Evolutionary conservation across 352 stramenopile species (phyloP).

Genomic region (Plasmopara viticola): DNA sequence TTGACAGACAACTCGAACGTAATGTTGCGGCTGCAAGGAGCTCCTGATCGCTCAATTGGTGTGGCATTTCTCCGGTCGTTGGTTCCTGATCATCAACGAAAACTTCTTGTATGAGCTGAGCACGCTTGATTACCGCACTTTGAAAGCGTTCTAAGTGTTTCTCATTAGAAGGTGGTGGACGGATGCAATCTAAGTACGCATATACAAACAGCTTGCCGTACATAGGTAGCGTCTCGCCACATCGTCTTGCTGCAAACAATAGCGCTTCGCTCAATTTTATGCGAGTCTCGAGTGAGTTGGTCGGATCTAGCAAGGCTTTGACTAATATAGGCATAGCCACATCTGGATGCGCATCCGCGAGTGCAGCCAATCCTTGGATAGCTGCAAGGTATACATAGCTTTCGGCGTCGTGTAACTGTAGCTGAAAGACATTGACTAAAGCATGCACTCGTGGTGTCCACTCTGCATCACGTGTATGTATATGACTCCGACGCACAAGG

Average conservation of each 20-base stretch:
- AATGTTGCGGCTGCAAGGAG: constrained; percentile 50
- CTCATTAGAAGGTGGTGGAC: constrained; percentile 21
- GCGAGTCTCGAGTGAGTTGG: constrained; percentile 48
- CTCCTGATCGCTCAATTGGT: constrained; percentile 10
- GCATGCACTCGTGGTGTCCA: constrained; percentile 48
- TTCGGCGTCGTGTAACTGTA: constrained; percentile 58
- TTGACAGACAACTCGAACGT: constrained; percentile 81
- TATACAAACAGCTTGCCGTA: constrained; percentile 75
- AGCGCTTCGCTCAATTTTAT: constrained; percentile 84
- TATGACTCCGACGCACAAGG: constrained; percentile 55
- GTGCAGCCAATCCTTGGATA: constrained; percentile 58
- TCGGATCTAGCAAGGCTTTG: constrained; percentile 34
- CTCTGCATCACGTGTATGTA: constrained; percentile 28
- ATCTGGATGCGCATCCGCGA: constrained; percentile 54
- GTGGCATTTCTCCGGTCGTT: constrained; percentile 1
- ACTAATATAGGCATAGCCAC: constrained; percentile 68
- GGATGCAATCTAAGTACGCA: constrained; percentile 74
- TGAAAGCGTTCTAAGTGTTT: constrained; percentile 9
- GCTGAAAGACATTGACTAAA: constrained; percentile 53
- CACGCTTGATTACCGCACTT: constrained; percentile 19
- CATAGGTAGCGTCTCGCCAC: constrained; percentile 61
- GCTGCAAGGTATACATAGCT: constrained; percentile 84
- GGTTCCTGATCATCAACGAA: constrained; percentile 5
- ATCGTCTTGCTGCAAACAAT: constrained; percentile 71
- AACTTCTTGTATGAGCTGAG: constrained; percentile 60